phyloP scores from a whole-genome alignment of 345 rosid genomes.

The Psidium guajava region DNA sequence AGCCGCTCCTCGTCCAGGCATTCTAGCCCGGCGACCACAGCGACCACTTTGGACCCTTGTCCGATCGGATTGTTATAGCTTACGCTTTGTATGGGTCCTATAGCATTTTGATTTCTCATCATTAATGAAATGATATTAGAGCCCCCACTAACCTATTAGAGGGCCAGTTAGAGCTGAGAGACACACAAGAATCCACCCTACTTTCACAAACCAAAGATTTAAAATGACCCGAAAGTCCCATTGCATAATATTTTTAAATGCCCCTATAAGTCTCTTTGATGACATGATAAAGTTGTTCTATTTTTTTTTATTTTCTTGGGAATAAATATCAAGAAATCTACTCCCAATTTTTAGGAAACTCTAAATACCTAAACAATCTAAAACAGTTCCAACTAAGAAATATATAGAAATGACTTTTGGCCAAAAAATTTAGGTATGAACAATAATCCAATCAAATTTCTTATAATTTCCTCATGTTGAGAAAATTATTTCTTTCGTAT shows the following conservation, averaged over 20 bases:
- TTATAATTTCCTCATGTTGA: background rate
- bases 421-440: background rate
- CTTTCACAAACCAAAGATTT: background rate
- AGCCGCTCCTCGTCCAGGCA: no score
- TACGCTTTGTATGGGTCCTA: background rate
- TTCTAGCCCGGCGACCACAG: no score
- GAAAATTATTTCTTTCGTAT: background rate
- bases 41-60: no score
- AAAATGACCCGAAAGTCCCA: background rate
- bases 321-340: background rate
- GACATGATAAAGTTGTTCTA: background rate
- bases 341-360: background rate
- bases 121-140: background rate
- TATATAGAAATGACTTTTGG: accelerated
- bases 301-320: background rate
- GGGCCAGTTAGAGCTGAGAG: accelerated
- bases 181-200: background rate
- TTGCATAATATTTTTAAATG: background rate
- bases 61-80: no score
- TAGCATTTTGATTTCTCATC: accelerated
- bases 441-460: background rate
- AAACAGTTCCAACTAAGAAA: background rate
- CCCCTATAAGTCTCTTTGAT: background rate
- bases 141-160: background rate
- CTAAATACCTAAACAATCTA: background rate